Conservation (phyloP, 2,329 filamentous ascomycete species). For the Penicillium sp. region DNA sequence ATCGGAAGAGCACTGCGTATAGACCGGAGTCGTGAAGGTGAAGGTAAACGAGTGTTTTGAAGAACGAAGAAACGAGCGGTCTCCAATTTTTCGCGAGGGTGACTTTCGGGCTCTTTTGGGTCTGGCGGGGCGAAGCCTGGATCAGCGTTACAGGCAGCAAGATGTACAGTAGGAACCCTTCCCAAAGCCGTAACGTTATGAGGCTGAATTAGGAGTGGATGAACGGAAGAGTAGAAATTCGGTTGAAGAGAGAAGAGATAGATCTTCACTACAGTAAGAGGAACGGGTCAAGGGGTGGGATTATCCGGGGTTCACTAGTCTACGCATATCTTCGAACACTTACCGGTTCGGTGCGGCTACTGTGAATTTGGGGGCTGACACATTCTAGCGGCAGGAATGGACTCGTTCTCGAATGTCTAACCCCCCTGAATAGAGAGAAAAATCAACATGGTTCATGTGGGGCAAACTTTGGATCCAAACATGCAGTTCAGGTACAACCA, state of each 20-base stretch:
- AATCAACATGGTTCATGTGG: slow-evolving; percentile 5
- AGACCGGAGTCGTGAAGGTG: background rate
- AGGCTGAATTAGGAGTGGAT: background rate
- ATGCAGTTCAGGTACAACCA: slow-evolving; percentile 3
- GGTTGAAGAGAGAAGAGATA: background rate
- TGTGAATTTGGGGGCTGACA: background rate
- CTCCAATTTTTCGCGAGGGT: background rate
- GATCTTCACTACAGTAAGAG: background rate
- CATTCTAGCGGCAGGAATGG: background rate
- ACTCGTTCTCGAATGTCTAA: slow-evolving; percentile 5
- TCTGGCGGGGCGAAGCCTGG: slow-evolving; percentile 1
- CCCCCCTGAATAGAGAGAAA: background rate
- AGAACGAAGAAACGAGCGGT: background rate
- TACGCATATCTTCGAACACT: background rate
- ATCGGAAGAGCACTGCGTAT: slow-evolving; percentile 1
- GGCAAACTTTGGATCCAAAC: background rate
- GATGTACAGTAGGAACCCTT: background rate
- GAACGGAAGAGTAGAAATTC: background rate
- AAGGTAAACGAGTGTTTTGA: background rate
- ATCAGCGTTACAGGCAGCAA: slow-evolving; percentile 1
- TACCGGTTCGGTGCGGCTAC: background rate
- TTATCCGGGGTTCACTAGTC: background rate
- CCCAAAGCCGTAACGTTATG: background rate
- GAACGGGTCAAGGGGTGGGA: background rate
- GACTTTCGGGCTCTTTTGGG: slow-evolving; percentile 1